Evolutionary conservation across 2,329 filamentous ascomycete species (phyloP).

Genomic region (Thermothelomyces thermophilus): DNA sequence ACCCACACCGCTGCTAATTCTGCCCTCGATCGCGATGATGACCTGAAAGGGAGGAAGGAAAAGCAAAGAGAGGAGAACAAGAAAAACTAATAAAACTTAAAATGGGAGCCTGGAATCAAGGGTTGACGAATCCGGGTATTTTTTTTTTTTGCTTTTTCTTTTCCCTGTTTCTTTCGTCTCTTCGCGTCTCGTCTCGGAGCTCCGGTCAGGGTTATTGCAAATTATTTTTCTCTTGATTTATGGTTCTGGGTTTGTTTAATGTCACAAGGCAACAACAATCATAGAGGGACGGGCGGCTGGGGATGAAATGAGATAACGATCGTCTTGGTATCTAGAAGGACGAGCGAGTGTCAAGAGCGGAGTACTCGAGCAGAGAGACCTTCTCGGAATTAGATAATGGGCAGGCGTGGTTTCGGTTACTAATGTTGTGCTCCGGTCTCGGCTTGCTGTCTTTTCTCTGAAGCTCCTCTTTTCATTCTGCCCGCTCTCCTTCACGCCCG

Average conservation of each 20-base stretch:
- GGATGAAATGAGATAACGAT: background rate
- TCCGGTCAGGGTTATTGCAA: background rate
- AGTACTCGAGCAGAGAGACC: too few species aligned
- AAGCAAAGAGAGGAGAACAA: too few species aligned
- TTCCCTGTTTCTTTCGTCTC: background rate
- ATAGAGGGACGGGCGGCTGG: background rate
- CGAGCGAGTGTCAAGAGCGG: too few species aligned
- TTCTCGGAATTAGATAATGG: too few species aligned
- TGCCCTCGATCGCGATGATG: too few species aligned
- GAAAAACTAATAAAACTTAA: too few species aligned
- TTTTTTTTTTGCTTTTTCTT: background rate
- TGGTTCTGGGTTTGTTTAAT: background rate
- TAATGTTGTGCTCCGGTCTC: too few species aligned
- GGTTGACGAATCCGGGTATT: too few species aligned
- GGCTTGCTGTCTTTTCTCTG: background rate
- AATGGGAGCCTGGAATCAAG: too few species aligned
- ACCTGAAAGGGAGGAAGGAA: background rate
- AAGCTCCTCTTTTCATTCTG: background rate
- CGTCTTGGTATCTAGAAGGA: background rate
- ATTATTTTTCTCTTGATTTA: background rate
- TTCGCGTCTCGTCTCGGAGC: background rate
- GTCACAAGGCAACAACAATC: background rate
- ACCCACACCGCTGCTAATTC: background rate
- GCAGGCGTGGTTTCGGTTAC: too few species aligned
- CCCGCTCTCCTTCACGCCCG: background rate